These are phyloP conservation scores for Saccharomyces pastorianus DNA, from an alignment of 1,139 yeast species.

Conservation along the genomic window DNA sequence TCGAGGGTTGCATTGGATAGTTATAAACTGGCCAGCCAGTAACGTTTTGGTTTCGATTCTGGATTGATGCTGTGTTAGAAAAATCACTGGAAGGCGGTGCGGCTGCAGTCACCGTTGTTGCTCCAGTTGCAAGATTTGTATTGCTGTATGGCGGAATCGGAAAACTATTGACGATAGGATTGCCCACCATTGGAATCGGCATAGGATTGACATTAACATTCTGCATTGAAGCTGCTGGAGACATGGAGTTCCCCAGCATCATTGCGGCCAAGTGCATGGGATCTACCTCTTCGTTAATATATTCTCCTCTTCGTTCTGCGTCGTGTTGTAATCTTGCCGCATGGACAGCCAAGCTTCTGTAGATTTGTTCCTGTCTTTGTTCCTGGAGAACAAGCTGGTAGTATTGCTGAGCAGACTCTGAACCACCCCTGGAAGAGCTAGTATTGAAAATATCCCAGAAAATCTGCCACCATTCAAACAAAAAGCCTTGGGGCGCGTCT, in stretches of 20 bases:
- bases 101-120: slow-evolving; percentile 14
- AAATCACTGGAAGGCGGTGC: slow-evolving; percentile 3
- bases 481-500: slow-evolving; percentile 80
- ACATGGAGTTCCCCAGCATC: slow-evolving; percentile 3
- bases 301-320: slow-evolving; percentile 26
- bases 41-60: slow-evolving; percentile 3
- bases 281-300: slow-evolving; percentile 17
- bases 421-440: slow-evolving; percentile 54
- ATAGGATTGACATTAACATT: slow-evolving; percentile 1
- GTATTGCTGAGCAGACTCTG: slow-evolving; percentile 61
- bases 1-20: slow-evolving; percentile 7
- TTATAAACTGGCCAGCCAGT: slow-evolving; percentile 16
- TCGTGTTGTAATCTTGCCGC: slow-evolving; percentile 33
- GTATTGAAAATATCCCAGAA: slow-evolving; percentile 94
- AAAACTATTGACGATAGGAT: slow-evolving; percentile 1
- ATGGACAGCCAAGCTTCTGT: slow-evolving; percentile 38
- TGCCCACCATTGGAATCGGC: neutral
- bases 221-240: neutral
- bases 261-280: slow-evolving; percentile 17
- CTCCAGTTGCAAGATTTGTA: slow-evolving; percentile 16
- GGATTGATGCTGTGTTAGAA: neutral
- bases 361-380: slow-evolving; percentile 52
- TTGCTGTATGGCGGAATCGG: slow-evolving; percentile 13
- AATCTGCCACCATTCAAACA: slow-evolving; percentile 93
- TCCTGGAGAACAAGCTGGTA: slow-evolving; percentile 59